A percentile compares a stretch with the other conserved stretches of the same genome.
Evolutionary conservation across 306 rosid species (phyloP).

Genomic region (Prunus padus): DNA sequence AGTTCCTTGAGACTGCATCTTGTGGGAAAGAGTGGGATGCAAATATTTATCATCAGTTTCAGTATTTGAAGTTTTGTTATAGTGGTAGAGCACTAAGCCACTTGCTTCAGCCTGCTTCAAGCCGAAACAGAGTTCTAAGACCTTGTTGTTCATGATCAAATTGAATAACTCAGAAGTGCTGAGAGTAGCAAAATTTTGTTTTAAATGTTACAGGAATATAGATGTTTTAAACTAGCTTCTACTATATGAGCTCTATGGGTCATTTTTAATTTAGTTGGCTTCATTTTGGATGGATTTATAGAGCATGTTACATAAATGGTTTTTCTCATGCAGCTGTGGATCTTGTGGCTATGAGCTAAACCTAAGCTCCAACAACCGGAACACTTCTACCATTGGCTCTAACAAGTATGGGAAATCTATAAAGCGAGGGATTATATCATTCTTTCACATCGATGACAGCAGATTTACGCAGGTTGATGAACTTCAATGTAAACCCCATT

Average conservation of each 20-base stretch:
- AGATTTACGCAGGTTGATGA: slow-evolving; percentile 78
- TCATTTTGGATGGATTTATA: neutral
- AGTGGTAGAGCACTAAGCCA: neutral
- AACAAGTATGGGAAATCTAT: slow-evolving; percentile 83
- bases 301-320: neutral
- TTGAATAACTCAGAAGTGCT: neutral
- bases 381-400: slow-evolving; percentile 68
- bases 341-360: slow-evolving; percentile 81
- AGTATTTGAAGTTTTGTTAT: neutral
- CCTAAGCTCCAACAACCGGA: slow-evolving; percentile 69
- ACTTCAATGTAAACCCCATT: slow-evolving; percentile 63
- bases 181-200: neutral
- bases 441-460: slow-evolving; percentile 68
- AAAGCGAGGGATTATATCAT: slow-evolving; percentile 79
- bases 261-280: neutral
- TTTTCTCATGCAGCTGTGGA: slow-evolving; percentile 69
- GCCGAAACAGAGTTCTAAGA: neutral
- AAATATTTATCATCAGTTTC: neutral
- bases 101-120: neutral
- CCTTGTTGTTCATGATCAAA: neutral
- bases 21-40: slow-evolving; percentile 1
- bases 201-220: neutral
- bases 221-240: neutral
- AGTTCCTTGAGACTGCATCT: neutral
- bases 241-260: neutral